A percentile compares a stretch with the other conserved stretches of the same genome.
These are phyloP conservation scores for Delitschia confertaspora DNA, from an alignment of 495 filamentous ascomycete genomes.

Conservation along the genomic window DNA sequence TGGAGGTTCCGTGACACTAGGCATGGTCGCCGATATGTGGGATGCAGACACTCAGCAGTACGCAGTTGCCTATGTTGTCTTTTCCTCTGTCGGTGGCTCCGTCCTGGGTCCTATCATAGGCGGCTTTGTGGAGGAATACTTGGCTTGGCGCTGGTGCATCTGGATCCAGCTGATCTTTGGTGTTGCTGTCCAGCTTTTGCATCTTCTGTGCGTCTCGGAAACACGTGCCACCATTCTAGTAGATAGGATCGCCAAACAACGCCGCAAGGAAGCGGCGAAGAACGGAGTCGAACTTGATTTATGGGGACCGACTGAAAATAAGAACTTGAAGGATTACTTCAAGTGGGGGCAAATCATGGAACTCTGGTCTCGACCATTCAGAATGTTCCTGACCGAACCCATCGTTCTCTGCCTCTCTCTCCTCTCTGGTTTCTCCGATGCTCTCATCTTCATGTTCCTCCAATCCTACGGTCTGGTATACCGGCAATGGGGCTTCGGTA, in stretches of 20 bases:
- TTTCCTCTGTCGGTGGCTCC: constrained; percentile 68
- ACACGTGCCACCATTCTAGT: constrained; percentile 52
- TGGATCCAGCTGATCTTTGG: constrained; percentile 48
- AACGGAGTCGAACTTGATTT: constrained; percentile 38
- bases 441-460: constrained; percentile 69
- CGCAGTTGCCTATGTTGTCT: constrained; percentile 58
- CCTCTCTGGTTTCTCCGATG: constrained; percentile 68
- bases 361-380: constrained; percentile 64
- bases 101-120: constrained; percentile 72
- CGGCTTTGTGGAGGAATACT: constrained; percentile 58
- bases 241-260: constrained; percentile 50
- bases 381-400: constrained; percentile 69
- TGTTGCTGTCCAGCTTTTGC: constrained; percentile 45
- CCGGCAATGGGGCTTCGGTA: constrained; percentile 48
- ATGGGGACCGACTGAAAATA: constrained; percentile 56
- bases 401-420: constrained; percentile 65
- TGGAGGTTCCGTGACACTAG: constrained; percentile 71
- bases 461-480: constrained; percentile 53
- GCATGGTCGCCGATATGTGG: constrained; percentile 77
- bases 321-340: constrained; percentile 50
- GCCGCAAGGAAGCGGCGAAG: constrained; percentile 42
- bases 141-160: constrained; percentile 60
- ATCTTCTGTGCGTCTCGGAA: constrained; percentile 49
- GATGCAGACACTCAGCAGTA: constrained; percentile 64
- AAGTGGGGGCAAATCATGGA: constrained; percentile 46